A percentile compares a stretch with the other conserved stretches of the same genome.
These are phyloP conservation scores for Ambrosia artemisiifolia DNA, from an alignment of 129 eudicot species.

Conservation along the genomic window DNA sequence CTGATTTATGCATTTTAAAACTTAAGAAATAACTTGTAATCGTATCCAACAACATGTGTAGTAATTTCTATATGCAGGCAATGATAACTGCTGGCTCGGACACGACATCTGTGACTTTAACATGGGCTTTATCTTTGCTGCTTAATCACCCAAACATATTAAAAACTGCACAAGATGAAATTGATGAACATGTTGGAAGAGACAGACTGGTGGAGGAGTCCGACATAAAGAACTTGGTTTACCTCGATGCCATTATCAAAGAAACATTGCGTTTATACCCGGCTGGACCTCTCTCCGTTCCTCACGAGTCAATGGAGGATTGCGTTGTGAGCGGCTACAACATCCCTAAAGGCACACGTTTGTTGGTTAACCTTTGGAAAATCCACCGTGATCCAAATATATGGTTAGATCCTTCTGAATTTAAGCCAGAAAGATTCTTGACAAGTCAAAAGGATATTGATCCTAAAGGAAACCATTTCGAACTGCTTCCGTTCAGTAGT, in stretches of 20 bases:
- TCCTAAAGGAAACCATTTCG: constrained; percentile 25
- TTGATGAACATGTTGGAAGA: constrained; percentile 35
- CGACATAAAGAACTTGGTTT: constrained; percentile 37
- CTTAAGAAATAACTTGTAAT: background rate
- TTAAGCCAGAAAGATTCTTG: constrained; percentile 37
- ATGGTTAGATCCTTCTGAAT: constrained; percentile 30
- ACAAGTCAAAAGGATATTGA: constrained; percentile 16
- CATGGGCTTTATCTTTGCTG: constrained; percentile 43
- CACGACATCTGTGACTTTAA: constrained; percentile 24
- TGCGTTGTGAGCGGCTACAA: constrained; percentile 40
- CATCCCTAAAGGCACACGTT: constrained; percentile 33
- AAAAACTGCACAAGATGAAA: constrained; percentile 7
- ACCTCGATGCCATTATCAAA: constrained; percentile 35
- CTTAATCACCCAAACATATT: constrained; percentile 30
- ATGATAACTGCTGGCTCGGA: constrained; percentile 26
- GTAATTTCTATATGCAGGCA: background rate
- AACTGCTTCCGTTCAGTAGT: constrained; percentile 30
- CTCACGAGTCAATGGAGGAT: constrained; percentile 28
- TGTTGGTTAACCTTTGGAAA: constrained; percentile 34
- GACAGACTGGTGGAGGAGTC: constrained; percentile 35
- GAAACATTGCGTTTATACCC: constrained; percentile 41
- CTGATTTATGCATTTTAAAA: background rate
- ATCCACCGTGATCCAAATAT: constrained; percentile 24
- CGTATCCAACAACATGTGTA: background rate
- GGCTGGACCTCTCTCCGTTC: constrained; percentile 27